Conservation (phyloP, 2,329 filamentous ascomycete species). For the Penicillium sp. region DNA sequence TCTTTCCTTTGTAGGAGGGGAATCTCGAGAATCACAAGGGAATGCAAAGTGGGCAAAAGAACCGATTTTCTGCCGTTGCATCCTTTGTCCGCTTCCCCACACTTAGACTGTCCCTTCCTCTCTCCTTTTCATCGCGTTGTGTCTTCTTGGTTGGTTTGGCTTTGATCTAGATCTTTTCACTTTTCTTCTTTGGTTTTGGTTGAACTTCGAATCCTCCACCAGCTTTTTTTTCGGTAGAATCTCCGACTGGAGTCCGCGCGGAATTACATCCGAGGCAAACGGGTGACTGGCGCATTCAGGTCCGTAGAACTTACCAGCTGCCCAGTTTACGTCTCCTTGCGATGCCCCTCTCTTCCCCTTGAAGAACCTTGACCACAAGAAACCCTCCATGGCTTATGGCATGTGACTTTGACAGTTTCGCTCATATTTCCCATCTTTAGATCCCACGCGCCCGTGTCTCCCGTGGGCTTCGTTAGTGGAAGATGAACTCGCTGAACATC, state of each 20-base stretch:
- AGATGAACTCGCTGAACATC: constrained; percentile 97
- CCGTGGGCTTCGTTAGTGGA: constrained; percentile 54
- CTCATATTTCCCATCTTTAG: constrained; percentile 25
- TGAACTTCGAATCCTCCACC: neutral
- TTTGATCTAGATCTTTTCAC: constrained; percentile 8
- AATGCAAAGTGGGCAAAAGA: constrained; percentile 20
- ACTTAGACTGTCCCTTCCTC: constrained; percentile 19
- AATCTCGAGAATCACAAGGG: neutral
- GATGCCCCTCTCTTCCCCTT: constrained; percentile 14
- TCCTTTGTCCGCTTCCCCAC: constrained; percentile 29
- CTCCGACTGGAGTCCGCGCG: constrained; percentile 16
- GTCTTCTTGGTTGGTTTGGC: constrained; percentile 1
- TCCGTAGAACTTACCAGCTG: constrained; percentile 24
- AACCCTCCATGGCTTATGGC: constrained; percentile 9
- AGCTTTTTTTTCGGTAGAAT: constrained; percentile 1
- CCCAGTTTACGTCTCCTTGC: constrained; percentile 20
- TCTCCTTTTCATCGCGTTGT: constrained; percentile 11
- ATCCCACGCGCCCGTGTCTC: constrained; percentile 39
- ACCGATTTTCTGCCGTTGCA: constrained; percentile 28
- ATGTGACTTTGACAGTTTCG: constrained; percentile 17
- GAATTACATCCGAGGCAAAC: constrained; percentile 27
- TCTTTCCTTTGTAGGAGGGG: neutral
- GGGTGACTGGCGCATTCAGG: constrained; percentile 44
- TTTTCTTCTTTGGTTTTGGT: neutral
- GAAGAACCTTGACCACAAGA: constrained; percentile 6